Percentiles rank a stretch among this genome's conserved stretches.
phyloP scores from a whole-genome alignment of 352 stramenopile genomes.

The Phytopythium litorale region DNA sequence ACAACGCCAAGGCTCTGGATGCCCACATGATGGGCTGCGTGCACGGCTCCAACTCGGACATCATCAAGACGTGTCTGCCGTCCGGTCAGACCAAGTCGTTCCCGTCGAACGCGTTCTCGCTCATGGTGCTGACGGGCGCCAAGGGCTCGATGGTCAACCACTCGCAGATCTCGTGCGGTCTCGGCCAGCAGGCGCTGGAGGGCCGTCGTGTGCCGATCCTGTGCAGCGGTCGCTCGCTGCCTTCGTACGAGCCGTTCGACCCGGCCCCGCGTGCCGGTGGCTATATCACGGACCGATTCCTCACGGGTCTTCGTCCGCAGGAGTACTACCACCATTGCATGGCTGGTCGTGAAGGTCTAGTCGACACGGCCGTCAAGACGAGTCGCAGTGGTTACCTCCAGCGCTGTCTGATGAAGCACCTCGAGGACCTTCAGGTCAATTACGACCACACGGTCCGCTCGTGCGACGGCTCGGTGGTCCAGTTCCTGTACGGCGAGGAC shows the following conservation, averaged over 20 bases:
- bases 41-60: constrained; percentile 92
- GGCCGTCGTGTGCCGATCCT: constrained; percentile 98
- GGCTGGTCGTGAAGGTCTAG: constrained; percentile 97
- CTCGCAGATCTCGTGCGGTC: constrained; percentile 97
- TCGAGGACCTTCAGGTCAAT: constrained; percentile 96
- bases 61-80: constrained; percentile 99
- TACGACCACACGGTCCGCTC: constrained; percentile 99
- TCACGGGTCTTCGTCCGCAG: constrained; percentile 95
- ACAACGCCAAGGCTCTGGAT: constrained; percentile 80
- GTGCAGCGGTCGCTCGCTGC: constrained; percentile 96
- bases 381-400: constrained; percentile 99
- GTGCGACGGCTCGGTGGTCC: constrained; percentile 95
- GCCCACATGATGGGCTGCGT: constrained; percentile 90
- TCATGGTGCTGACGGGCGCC: constrained; percentile 99
- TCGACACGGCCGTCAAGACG: constrained; percentile 99
- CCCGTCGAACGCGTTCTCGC: constrained; percentile 97
- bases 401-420: constrained; percentile 98
- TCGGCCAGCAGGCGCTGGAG: constrained; percentile 99
- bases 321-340: constrained; percentile 99
- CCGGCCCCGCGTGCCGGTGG: constrained; percentile 96
- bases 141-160: constrained; percentile 99
- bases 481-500: constrained; percentile 99
- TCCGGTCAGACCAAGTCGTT: constrained; percentile 97
- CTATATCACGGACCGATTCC: constrained; percentile 99
- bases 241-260: constrained; percentile 98